Percentiles rank a stretch among this genome's conserved stretches.
Evolutionary conservation across 148 eudicot species (phyloP).

Genomic region (Vaccinium corymbosum): DNA sequence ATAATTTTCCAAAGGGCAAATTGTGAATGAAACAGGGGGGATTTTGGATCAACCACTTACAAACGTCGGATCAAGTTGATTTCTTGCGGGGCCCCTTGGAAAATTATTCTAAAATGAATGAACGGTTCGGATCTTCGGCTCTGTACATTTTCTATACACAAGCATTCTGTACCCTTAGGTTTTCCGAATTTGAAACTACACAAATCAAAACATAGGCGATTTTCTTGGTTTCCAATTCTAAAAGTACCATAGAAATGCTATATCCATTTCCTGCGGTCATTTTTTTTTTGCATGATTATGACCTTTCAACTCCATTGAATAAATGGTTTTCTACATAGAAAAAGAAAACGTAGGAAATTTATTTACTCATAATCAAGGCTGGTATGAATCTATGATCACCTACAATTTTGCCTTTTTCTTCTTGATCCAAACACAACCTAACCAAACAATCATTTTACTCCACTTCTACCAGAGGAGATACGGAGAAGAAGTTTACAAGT

Average conservation of each 20-base stretch:
- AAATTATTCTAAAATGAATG: too few relatives aligned
- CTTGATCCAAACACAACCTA: background rate
- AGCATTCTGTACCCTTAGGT: too few relatives aligned
- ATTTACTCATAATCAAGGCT: background rate
- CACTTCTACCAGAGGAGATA: background rate
- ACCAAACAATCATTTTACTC: background rate
- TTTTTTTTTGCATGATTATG: background rate
- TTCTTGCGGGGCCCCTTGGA: too few relatives aligned
- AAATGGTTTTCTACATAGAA: background rate
- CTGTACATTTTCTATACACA: too few relatives aligned
- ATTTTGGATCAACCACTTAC: too few relatives aligned
- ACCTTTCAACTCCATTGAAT: background rate
- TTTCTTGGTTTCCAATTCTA: background rate
- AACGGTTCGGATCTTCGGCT: too few relatives aligned
- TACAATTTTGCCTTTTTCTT: background rate
- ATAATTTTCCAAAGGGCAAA: too few relatives aligned
- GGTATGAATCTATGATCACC: background rate
- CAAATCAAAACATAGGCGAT: background rate
- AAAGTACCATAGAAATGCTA: background rate
- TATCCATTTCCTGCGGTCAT: background rate
- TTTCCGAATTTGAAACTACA: too few relatives aligned
- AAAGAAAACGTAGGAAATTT: background rate
- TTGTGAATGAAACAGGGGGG: too few relatives aligned
- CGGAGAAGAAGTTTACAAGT: constrained; percentile 8
- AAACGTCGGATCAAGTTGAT: too few relatives aligned